Evolutionary conservation across 345 rosid species (phyloP).

Genomic region (Orychophragmus violaceus): DNA sequence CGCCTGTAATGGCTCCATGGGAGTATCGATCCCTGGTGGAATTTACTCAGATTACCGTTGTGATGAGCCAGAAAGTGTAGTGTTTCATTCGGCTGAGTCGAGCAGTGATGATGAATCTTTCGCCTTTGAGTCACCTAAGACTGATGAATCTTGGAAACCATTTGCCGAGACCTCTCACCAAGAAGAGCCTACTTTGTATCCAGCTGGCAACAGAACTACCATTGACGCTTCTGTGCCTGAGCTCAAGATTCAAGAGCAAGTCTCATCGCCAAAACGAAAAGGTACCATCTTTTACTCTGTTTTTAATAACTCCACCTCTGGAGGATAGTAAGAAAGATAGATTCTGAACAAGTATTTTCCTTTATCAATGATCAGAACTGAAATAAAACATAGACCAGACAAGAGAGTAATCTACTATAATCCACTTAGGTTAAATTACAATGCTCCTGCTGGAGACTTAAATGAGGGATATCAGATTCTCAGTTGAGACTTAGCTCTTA

Average conservation of each 20-base stretch:
- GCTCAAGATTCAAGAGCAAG: slow-evolving; percentile 6
- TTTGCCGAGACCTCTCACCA: slow-evolving; percentile 1
- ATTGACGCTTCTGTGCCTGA: not conserved
- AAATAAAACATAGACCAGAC: not conserved
- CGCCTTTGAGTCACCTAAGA: slow-evolving; percentile 13
- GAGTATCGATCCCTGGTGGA: not conserved
- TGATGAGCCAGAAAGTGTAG: slow-evolving; percentile 20
- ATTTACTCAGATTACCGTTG: slow-evolving; percentile 5
- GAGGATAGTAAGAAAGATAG: not conserved
- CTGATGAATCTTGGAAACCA: slow-evolving; percentile 21
- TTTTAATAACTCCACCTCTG: not conserved
- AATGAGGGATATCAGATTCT: not conserved
- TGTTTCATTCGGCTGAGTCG: not conserved
- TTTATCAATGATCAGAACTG: not conserved
- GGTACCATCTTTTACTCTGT: slow-evolving; percentile 11
- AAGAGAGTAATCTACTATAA: not conserved
- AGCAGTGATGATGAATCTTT: slow-evolving; percentile 19
- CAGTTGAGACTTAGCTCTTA: not conserved
- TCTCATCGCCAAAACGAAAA: slow-evolving; percentile 24
- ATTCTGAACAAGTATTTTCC: not conserved
- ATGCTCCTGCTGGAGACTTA: too few relatives aligned
- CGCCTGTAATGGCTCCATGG: slow-evolving; percentile 17
- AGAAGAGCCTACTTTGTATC: not conserved
- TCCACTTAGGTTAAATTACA: too few relatives aligned
- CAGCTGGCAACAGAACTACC: not conserved